These are phyloP conservation scores for Gigaspora rosea DNA, from an alignment of 192 early-diverging fungal genomes.

Conservation along the genomic window DNA sequence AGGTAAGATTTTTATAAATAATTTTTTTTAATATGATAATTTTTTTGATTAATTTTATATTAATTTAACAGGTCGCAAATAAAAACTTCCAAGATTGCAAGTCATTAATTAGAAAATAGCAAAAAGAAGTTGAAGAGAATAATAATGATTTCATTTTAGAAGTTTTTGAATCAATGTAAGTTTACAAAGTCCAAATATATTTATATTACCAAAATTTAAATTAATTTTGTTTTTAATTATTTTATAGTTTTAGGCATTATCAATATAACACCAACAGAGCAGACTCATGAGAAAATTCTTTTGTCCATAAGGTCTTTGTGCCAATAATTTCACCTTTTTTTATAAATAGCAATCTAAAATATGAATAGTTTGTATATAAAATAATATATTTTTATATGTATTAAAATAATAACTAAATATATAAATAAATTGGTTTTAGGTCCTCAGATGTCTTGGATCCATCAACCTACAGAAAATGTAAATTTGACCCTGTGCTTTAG, in stretches of 20 bases:
- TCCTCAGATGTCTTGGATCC: conserved; percentile 16
- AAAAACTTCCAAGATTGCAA: conserved; percentile 1
- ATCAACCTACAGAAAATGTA: not conserved
- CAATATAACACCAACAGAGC: not conserved
- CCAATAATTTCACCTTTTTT: conserved; percentile 13
- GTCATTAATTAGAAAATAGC: conserved; percentile 13
- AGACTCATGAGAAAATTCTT: conserved; percentile 13
- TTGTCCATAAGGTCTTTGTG: conserved; percentile 13
- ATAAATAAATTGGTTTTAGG: conserved; percentile 4
- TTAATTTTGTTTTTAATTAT: not conserved
- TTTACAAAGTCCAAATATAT: not conserved
- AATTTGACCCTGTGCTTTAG: not conserved
- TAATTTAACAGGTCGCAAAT: conserved; percentile 24
- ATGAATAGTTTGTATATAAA: conserved; percentile 14
- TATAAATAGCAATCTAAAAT: conserved; percentile 11
- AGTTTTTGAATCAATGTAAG: conserved; percentile 15
- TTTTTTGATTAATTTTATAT: conserved; percentile 13
- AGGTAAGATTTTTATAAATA: conserved; percentile 27
- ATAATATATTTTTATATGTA: not conserved
- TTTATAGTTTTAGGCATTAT: conserved; percentile 6
- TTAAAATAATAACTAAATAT: conserved; percentile 18
- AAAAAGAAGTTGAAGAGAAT: not conserved
- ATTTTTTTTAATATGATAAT: conserved; percentile 10
- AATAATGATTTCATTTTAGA: not conserved
- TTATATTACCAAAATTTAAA: not conserved